Evolutionary conservation across 768 basidiomycete species (phyloP).

Genomic region (Naganishia friedmannii): DNA sequence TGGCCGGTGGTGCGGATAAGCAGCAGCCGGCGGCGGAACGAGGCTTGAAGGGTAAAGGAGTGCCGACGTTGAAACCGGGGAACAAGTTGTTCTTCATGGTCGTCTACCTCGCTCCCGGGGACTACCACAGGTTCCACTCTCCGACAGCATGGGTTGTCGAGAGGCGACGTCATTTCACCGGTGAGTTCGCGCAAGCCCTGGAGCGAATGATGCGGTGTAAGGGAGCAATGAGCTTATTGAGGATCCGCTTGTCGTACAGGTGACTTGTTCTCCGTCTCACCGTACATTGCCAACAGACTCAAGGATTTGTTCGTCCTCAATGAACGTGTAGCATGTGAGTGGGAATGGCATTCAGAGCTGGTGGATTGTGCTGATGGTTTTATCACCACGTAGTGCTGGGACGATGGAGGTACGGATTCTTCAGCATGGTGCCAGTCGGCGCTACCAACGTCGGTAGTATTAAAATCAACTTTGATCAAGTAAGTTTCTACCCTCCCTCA

Average conservation of each 20-base stretch:
- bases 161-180: constrained; percentile 88
- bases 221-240: not conserved
- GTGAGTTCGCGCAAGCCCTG: constrained; percentile 54
- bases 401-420: constrained; percentile 92
- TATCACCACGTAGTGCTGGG: constrained; percentile 76
- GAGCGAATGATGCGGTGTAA: not conserved
- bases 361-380: no score
- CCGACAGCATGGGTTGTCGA: constrained; percentile 97
- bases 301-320: constrained; percentile 96
- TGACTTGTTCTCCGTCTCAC: constrained; percentile 92
- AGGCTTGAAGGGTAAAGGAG: constrained; percentile 43
- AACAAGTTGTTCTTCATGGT: constrained; percentile 88
- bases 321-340: constrained; percentile 75
- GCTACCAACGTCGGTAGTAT: constrained; percentile 98
- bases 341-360: not conserved
- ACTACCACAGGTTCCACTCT: constrained; percentile 96
- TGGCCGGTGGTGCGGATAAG: not conserved
- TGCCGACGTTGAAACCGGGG: constrained; percentile 61
- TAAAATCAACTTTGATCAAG: constrained; percentile 89
- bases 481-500: constrained; percentile 45
- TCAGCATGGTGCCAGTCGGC: constrained; percentile 94
- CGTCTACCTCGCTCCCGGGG: constrained; percentile 95
- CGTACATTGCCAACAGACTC: constrained; percentile 87
- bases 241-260: constrained; percentile 55
- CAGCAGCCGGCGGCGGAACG: constrained; percentile 4